A percentile compares a stretch with the other conserved stretches of the same genome.
These are phyloP conservation scores for Fusarium stilboides DNA, from an alignment of 2,329 filamentous ascomycete species.

Conservation along the genomic window DNA sequence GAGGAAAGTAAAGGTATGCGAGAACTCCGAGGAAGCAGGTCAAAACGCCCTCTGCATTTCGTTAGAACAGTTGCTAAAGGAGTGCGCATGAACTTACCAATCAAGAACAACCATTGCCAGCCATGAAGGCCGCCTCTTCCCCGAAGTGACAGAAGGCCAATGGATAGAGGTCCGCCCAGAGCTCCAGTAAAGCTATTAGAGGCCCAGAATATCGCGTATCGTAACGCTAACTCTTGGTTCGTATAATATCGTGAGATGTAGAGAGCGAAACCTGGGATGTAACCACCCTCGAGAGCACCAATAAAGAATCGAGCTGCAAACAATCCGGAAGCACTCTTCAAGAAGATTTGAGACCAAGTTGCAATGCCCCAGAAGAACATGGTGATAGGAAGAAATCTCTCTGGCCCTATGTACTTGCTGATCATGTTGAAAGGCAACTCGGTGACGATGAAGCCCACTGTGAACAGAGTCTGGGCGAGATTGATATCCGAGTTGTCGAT, in stretches of 20 bases:
- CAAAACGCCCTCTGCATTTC: slow-evolving; percentile 45
- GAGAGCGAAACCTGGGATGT: slow-evolving; percentile 52
- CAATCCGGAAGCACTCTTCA: slow-evolving; percentile 46
- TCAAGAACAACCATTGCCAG: slow-evolving; percentile 53
- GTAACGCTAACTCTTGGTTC: slow-evolving; percentile 49
- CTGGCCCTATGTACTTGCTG: slow-evolving; percentile 49
- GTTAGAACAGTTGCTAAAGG: not conserved
- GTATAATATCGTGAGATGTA: slow-evolving; percentile 53
- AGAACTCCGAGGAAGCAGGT: slow-evolving; percentile 44
- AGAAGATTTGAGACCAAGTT: slow-evolving; percentile 51
- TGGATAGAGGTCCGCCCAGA: slow-evolving; percentile 48
- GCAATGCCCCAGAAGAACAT: slow-evolving; percentile 52
- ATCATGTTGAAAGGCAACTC: slow-evolving; percentile 55
- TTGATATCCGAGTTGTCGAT: slow-evolving; percentile 68
- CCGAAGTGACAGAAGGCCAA: slow-evolving; percentile 49
- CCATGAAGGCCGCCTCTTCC: slow-evolving; percentile 46
- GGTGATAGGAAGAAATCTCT: slow-evolving; percentile 50
- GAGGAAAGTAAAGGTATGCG: slow-evolving; percentile 51
- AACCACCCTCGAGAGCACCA: slow-evolving; percentile 52
- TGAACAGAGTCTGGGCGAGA: slow-evolving; percentile 66
- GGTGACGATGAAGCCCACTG: slow-evolving; percentile 64
- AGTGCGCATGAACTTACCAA: slow-evolving; percentile 36
- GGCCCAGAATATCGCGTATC: slow-evolving; percentile 53
- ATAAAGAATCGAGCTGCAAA: slow-evolving; percentile 50
- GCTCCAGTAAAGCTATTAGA: slow-evolving; percentile 51